Evolutionary conservation across 768 basidiomycete genomes (phyloP), one percentile per base, ranked within the genome.

Genomic region (Phaeotremella skinneri): DNA sequence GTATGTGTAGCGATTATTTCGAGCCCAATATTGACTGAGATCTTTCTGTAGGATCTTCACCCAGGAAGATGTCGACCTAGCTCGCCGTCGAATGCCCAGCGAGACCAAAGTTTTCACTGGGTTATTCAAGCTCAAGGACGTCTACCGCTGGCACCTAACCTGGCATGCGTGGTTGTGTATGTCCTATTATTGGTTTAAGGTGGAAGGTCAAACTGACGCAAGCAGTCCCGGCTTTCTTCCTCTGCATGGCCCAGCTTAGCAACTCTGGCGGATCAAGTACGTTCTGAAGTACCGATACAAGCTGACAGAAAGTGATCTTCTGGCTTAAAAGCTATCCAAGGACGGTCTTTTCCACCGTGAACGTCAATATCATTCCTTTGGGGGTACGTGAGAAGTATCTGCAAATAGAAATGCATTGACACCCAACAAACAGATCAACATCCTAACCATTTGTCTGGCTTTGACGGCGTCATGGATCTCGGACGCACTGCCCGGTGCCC

Each of bases 111-210:
- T 67, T n/a, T 55, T 41, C 50, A 70, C 68, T 9, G 68, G 68
- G 11, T 55, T 70, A 39, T 70, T 67, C 68, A 67, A 64, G 47
- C 61, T 62, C 63, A 64, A 70, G 49, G 69, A 70, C 32, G 59
- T 70, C 39, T 50, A 61, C 30, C 39, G 66, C 25, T 70, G 68
- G 68, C 68, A 70, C 52, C 52, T 37, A 43, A 70, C 65, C 9
- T 70, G 65, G 68, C 66, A 70, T 52, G 65, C 67, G 4, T 70
- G 52, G n/a, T 52, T 64, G 1, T 70, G 68, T 69, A 31, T 51
- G 68, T 57, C 20, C 20, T 23, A 27, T 21, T 6, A 20, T 4
- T 16, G n/a, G 29, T 39, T n/a, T 3, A 20, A 13, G 30, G 20
- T 25, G 49, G 25, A 13, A 14, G 13, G 7, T 52, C 17, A 31